These are phyloP conservation scores for Candida gorgasii DNA, from an alignment of 805 yeast species.

Conservation along the genomic window DNA sequence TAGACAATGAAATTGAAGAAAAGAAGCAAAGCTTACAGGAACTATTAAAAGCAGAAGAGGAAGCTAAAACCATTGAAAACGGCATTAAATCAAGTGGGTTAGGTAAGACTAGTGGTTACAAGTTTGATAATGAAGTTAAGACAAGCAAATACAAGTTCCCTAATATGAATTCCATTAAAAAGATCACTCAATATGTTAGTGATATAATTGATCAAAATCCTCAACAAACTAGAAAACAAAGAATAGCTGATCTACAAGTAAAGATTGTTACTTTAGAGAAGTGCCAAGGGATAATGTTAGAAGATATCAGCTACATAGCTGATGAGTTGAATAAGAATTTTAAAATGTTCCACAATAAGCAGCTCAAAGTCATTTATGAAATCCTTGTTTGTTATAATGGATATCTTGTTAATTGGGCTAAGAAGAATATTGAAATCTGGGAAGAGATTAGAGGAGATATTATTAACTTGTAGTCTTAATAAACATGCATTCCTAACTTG, in stretches of 20 bases:
- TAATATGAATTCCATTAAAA: slow-evolving; percentile 38
- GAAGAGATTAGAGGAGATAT: slow-evolving; percentile 55
- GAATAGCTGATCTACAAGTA: slow-evolving; percentile 47
- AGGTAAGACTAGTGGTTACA: not conserved
- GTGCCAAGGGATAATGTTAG: slow-evolving; percentile 48
- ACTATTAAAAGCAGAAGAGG: slow-evolving; percentile 31
- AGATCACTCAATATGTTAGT: slow-evolving; percentile 50
- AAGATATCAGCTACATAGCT: slow-evolving; percentile 40
- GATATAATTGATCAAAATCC: slow-evolving; percentile 70
- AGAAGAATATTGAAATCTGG: slow-evolving; percentile 66
- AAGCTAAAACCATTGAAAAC: slow-evolving; percentile 26
- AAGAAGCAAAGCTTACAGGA: slow-evolving; percentile 34
- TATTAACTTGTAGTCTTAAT: slow-evolving; percentile 19
- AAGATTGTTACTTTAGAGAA: slow-evolving; percentile 54
- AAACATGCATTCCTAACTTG: too few relatives aligned
- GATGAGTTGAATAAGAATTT: slow-evolving; percentile 49
- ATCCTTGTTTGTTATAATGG: slow-evolving; percentile 56
- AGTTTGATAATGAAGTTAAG: slow-evolving; percentile 4
- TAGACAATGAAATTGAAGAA: slow-evolving; percentile 34
- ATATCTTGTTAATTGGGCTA: slow-evolving; percentile 65
- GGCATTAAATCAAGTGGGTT: slow-evolving; percentile 16
- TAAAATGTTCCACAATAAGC: slow-evolving; percentile 49
- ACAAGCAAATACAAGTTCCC: slow-evolving; percentile 45
- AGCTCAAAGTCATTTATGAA: slow-evolving; percentile 51
- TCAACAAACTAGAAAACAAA: slow-evolving; percentile 58